Evolutionary conservation across 1,139 yeast genomes (phyloP).

Genomic region (Cylindricascospora bacillispora): DNA sequence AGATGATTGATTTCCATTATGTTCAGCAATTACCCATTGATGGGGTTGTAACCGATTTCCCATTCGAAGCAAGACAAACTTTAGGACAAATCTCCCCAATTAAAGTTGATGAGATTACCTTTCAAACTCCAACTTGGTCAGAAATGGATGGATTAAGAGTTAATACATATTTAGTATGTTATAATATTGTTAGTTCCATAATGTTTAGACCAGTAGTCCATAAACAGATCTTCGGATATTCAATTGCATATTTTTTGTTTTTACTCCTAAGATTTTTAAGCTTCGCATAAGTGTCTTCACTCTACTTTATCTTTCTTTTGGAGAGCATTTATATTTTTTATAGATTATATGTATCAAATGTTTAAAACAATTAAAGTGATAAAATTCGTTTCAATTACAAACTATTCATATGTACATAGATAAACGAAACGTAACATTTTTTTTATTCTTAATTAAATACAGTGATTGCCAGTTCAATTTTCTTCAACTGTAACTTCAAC

Average conservation of each 20-base stretch:
- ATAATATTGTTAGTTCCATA: constrained; percentile 12
- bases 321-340: neutral
- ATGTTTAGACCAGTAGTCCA: constrained; percentile 20
- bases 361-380: no score
- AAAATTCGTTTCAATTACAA: no score
- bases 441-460: no score
- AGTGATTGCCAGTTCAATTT: neutral
- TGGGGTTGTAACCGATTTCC: constrained; percentile 55
- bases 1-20: constrained; percentile 31
- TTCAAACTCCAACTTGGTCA: constrained; percentile 10
- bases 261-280: constrained; percentile 13
- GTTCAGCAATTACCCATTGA: constrained; percentile 34
- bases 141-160: constrained; percentile 20
- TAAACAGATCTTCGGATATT: constrained; percentile 13
- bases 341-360: neutral
- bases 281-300: constrained; percentile 16
- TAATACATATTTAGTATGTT: constrained; percentile 11
- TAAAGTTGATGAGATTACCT: constrained; percentile 6
- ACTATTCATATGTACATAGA: no score
- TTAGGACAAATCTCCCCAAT: constrained; percentile 3
- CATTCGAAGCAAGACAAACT: constrained; percentile 22
- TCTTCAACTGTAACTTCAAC: no score
- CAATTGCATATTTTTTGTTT: constrained; percentile 14
- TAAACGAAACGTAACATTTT: no score
- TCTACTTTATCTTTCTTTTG: no score